These are phyloP conservation scores for Ophioceras dolichostomum DNA, from an alignment of 2,329 filamentous ascomycete genomes.

Conservation along the genomic window DNA sequence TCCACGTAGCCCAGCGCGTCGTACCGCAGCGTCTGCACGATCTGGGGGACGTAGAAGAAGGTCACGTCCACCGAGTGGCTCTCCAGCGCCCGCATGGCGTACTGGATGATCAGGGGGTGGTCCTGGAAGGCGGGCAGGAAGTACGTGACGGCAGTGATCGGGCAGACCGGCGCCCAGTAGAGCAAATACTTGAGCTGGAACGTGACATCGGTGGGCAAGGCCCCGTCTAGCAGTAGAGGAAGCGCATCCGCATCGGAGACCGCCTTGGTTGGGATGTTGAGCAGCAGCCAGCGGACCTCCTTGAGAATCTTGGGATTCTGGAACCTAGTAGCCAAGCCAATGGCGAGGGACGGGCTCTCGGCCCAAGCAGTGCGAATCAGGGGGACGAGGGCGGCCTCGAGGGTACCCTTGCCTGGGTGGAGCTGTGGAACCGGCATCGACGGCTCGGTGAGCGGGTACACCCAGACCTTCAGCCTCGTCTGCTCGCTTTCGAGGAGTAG, in stretches of 20 bases:
- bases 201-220: conserved; percentile 66
- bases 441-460: conserved; percentile 62
- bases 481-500: conserved; percentile 77
- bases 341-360: conserved; percentile 74
- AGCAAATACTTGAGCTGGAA: conserved; percentile 87
- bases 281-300: conserved; percentile 67
- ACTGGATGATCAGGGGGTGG: conserved; percentile 88
- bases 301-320: conserved; percentile 60
- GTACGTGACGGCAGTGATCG: conserved; percentile 83
- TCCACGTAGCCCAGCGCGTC: conserved; percentile 91
- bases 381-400: conserved; percentile 36
- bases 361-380: conserved; percentile 76
- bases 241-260: conserved; percentile 72
- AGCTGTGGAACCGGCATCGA: conserved; percentile 20
- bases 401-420: conserved; percentile 24
- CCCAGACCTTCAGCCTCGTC: conserved; percentile 75
- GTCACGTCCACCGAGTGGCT: conserved; percentile 93
- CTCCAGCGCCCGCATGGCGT: conserved; percentile 89
- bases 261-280: conserved; percentile 76
- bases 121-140: conserved; percentile 87
- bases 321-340: conserved; percentile 73
- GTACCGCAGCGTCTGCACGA: conserved; percentile 89
- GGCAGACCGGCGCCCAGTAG: conserved; percentile 88
- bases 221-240: conserved; percentile 65
- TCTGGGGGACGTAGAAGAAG: conserved; percentile 98